These are phyloP conservation scores for Suillus clintonianus DNA, from an alignment of 768 basidiomycete species.

Conservation along the genomic window DNA sequence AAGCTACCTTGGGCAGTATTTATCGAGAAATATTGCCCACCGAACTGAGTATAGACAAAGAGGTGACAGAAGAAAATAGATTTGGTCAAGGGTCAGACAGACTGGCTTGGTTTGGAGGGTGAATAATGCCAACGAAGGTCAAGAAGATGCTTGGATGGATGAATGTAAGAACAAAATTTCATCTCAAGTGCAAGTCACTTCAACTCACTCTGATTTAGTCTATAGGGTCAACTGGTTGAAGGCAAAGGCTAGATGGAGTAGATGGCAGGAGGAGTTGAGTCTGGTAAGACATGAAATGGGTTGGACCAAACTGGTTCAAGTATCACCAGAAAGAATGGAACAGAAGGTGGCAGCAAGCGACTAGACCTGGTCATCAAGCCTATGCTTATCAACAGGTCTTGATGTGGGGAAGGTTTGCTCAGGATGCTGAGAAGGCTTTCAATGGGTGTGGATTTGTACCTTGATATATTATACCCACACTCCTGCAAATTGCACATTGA, in stretches of 20 bases:
- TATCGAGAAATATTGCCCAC: background rate
- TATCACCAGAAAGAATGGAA: background rate
- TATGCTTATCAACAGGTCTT: background rate
- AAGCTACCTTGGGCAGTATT: background rate
- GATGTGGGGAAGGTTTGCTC: background rate
- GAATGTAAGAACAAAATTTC: background rate
- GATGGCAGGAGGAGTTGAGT: slow-evolving; percentile 20
- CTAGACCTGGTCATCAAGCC: background rate
- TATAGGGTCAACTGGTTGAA: slow-evolving; percentile 7
- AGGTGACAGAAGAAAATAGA: slow-evolving; percentile 11
- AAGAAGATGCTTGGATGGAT: slow-evolving; percentile 1
- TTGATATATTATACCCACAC: too few relatives aligned
- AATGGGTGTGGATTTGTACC: background rate
- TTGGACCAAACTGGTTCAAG: slow-evolving; percentile 18
- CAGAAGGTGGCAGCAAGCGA: background rate
- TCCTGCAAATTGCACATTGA: too few relatives aligned
- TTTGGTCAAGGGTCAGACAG: slow-evolving; percentile 7
- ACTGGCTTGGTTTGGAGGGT: slow-evolving; percentile 5
- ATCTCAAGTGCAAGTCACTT: too few relatives aligned
- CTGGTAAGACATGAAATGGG: slow-evolving; percentile 18
- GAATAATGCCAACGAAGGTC: background rate
- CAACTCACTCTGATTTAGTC: background rate
- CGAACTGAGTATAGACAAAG: slow-evolving; percentile 6
- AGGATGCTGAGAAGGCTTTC: background rate
- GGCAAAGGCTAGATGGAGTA: slow-evolving; percentile 15